Percentiles rank a stretch among this genome's conserved stretches.
Conservation (phyloP, 2,329 filamentous ascomycete genomes). For the Xylaria sp. region DNA sequence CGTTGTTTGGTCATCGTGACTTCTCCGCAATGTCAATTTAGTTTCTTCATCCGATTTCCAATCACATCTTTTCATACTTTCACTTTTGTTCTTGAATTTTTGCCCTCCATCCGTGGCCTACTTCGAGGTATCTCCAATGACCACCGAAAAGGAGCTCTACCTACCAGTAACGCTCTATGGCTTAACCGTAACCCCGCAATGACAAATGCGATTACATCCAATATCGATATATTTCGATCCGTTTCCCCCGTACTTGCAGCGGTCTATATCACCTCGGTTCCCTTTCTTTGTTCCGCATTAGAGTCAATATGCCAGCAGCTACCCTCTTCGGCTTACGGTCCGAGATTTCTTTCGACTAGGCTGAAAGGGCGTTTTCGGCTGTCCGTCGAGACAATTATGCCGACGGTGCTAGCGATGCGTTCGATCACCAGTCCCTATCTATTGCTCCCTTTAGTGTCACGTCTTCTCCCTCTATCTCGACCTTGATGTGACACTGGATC, state of each 20-base stretch:
- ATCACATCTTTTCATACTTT: conserved; percentile 37
- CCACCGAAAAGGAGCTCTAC: conserved; percentile 5
- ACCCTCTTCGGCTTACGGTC: background rate
- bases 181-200: conserved; percentile 7
- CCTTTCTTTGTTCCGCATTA: background rate
- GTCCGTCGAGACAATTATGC: background rate
- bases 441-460: background rate
- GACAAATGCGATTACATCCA: background rate
- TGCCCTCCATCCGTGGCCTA: conserved; percentile 20
- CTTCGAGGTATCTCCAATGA: background rate
- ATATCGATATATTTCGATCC: conserved; percentile 2
- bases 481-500: background rate
- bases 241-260: background rate
- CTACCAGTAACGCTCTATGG: conserved; percentile 9
- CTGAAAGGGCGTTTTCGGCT: background rate
- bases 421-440: background rate
- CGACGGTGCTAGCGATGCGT: background rate
- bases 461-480: background rate
- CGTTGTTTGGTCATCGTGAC: conserved; percentile 47
- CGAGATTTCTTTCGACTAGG: background rate
- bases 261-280: background rate
- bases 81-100: conserved; percentile 22
- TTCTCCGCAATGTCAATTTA: conserved; percentile 36
- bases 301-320: background rate
- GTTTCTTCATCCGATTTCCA: conserved; percentile 34